A percentile compares a stretch with the other conserved stretches of the same genome.
These are phyloP conservation scores for Populus tremula DNA, from an alignment of 345 rosid species.

Conservation along the genomic window DNA sequence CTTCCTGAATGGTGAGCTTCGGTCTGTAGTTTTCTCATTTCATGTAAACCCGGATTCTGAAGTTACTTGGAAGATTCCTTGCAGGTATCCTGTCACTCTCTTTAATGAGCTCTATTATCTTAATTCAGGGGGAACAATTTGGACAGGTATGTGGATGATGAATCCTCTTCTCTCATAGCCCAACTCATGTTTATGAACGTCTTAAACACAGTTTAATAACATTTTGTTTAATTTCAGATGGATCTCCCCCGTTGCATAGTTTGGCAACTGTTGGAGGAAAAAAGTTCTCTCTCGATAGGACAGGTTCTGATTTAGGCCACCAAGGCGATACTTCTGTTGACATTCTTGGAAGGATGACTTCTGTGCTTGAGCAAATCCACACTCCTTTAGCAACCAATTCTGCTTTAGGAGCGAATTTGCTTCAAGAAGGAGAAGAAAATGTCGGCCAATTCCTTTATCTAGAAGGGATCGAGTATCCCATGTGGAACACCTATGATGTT, in stretches of 20 bases:
- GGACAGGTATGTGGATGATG: constrained; percentile 62
- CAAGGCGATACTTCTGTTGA: constrained; percentile 50
- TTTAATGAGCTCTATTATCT: constrained; percentile 95
- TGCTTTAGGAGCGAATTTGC: constrained; percentile 85
- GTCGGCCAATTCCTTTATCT: constrained; percentile 90
- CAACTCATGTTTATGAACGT: neutral
- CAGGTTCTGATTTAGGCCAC: constrained; percentile 36
- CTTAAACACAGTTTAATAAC: neutral
- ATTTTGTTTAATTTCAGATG: constrained; percentile 46
- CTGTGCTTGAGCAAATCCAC: constrained; percentile 57
- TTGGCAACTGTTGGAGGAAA: constrained; percentile 54
- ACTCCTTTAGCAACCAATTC: constrained; percentile 62
- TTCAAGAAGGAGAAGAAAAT: constrained; percentile 87
- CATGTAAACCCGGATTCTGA: constrained; percentile 6
- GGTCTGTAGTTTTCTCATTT: constrained; percentile 4
- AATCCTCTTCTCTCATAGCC: neutral
- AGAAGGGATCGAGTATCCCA: constrained; percentile 81
- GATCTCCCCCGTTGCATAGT: constrained; percentile 67
- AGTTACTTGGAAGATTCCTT: constrained; percentile 15
- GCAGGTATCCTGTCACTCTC: constrained; percentile 81
- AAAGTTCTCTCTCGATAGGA: constrained; percentile 74
- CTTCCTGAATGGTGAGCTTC: constrained; percentile 77
- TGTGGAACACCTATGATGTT: constrained; percentile 98
- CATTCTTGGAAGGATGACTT: constrained; percentile 73
- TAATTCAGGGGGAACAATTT: constrained; percentile 83